A percentile compares a stretch with the other conserved stretches of the same genome.
These are phyloP conservation scores for Russula griseocarnosa DNA, from an alignment of 768 basidiomycete genomes.

Conservation along the genomic window DNA sequence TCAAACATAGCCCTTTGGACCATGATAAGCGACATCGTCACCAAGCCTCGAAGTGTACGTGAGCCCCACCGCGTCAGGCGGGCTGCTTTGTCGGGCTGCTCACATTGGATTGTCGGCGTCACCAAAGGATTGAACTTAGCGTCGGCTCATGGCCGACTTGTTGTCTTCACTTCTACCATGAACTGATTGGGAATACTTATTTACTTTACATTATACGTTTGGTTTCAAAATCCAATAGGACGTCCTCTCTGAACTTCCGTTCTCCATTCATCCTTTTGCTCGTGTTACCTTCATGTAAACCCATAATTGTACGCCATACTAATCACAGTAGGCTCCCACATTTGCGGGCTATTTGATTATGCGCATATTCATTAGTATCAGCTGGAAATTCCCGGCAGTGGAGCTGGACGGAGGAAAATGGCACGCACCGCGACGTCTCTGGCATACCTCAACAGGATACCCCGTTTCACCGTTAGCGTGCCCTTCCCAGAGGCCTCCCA, in stretches of 20 bases:
- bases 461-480: conserved; percentile 64
- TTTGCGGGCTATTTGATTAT: conserved; percentile 60
- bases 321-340: conserved; percentile 81
- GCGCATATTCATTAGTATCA: conserved; percentile 11
- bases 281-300: background rate
- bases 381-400: background rate
- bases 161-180: background rate
- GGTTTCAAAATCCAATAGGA: background rate
- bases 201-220: background rate
- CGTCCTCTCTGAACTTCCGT: background rate
- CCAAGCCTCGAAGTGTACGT: too few species aligned
- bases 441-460: conserved; percentile 75
- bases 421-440: conserved; percentile 73
- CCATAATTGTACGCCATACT: background rate
- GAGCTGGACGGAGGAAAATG: background rate
- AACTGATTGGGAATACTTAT: background rate
- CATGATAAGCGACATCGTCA: too few species aligned
- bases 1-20: too few species aligned
- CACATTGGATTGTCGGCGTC: conserved; percentile 10
- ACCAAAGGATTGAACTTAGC: background rate
- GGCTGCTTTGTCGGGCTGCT: background rate
- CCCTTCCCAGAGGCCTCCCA: conserved; percentile 69
- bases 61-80: too few species aligned
- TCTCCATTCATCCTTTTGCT: background rate
- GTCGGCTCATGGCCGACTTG: background rate